phyloP scores from a whole-genome alignment of 805 yeast species.

The Metschnikowia santaceciliae region DNA sequence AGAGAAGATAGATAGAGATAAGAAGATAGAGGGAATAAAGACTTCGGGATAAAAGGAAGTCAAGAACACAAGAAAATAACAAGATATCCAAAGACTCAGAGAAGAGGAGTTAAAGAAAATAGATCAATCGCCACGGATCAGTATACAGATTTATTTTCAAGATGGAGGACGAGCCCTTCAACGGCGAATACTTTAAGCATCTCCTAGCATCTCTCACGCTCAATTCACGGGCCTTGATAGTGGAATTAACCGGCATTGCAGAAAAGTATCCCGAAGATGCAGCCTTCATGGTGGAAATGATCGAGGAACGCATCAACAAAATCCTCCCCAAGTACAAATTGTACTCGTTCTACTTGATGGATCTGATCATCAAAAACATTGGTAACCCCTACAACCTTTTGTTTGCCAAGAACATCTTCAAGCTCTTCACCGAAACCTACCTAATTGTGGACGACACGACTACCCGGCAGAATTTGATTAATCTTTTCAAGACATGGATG shows the following conservation, averaged over 20 bases:
- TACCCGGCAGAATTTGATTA: conserved; percentile 37
- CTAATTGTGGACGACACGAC: conserved; percentile 36
- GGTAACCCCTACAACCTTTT: conserved; percentile 42
- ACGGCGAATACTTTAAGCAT: conserved; percentile 27
- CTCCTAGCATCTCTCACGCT: conserved; percentile 33
- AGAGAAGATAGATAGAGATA: neutral
- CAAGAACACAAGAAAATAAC: neutral
- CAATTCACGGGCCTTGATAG: conserved; percentile 35
- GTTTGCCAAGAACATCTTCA: conserved; percentile 32
- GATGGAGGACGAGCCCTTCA: conserved; percentile 22
- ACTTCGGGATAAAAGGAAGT: neutral
- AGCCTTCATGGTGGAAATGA: conserved; percentile 27
- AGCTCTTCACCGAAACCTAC: conserved; percentile 37
- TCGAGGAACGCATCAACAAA: conserved; percentile 34
- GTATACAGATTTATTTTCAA: too few species aligned
- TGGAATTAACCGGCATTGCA: conserved; percentile 37
- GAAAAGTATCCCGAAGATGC: conserved; percentile 31
- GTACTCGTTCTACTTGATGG: conserved; percentile 35
- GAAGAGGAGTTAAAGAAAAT: neutral
- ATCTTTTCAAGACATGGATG: conserved; percentile 41
- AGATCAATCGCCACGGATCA: too few species aligned
- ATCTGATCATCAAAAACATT: conserved; percentile 39
- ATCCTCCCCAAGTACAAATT: conserved; percentile 36
- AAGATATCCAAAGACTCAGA: neutral
- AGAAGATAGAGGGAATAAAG: neutral